Conservation (phyloP, 129 eudicot genomes). For the Pittosporum tobira region DNA sequence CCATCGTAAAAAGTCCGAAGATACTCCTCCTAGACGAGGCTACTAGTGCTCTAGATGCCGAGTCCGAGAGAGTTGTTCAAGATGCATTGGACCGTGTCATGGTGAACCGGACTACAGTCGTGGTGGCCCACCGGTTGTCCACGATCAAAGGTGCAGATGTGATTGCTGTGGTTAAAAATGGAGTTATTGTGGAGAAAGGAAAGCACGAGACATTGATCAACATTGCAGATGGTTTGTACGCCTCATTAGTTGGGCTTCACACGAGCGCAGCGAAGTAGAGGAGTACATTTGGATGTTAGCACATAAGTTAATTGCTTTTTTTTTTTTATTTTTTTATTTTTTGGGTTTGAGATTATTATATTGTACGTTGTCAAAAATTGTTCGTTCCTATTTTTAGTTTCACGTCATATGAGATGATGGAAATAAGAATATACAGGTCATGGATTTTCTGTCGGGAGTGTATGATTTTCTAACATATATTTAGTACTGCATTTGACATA, state of each 20-base stretch:
- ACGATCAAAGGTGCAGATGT: conserved; percentile 65
- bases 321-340: no score
- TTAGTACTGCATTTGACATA: no score
- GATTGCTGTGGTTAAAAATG: conserved; percentile 68
- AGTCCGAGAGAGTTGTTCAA: conserved; percentile 71
- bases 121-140: conserved; percentile 72
- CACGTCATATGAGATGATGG: not conserved
- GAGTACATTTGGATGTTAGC: no score
- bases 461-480: no score
- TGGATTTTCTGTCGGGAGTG: not conserved
- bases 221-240: conserved; percentile 55
- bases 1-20: conserved; percentile 62
- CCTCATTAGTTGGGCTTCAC: conserved; percentile 60
- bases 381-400: no score
- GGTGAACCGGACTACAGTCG: conserved; percentile 61
- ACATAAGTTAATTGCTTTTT: not conserved
- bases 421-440: not conserved
- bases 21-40: conserved; percentile 71
- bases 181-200: conserved; percentile 65
- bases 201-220: conserved; percentile 47
- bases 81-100: conserved; percentile 57
- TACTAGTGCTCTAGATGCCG: conserved; percentile 70
- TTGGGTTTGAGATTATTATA: no score
- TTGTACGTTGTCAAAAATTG: not conserved
- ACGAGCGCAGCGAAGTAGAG: conserved; percentile 6